These are phyloP conservation scores for Conoideocrella luteorostrata DNA, from an alignment of 2,329 filamentous ascomycete species.

Conservation along the genomic window DNA sequence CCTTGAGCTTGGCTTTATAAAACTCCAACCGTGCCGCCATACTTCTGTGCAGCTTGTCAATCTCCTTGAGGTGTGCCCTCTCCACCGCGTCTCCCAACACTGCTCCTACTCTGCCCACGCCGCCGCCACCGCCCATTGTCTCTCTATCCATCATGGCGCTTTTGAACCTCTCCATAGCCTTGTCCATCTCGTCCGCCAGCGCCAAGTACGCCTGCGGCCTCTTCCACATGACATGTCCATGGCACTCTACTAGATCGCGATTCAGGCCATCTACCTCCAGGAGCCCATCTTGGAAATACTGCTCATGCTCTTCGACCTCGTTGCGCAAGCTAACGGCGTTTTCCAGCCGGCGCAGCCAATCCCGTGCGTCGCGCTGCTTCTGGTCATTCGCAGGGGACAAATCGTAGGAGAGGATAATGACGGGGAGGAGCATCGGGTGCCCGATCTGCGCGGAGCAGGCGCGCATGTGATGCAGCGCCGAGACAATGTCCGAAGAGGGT, in stretches of 20 bases:
- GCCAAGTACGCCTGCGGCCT: constrained; percentile 54
- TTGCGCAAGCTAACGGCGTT: constrained; percentile 55
- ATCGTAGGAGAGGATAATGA: constrained; percentile 54
- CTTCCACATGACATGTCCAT: constrained; percentile 57
- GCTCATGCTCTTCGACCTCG: constrained; percentile 50
- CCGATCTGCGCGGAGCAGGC: constrained; percentile 42
- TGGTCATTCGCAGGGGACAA: constrained; percentile 49
- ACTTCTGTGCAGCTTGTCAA: constrained; percentile 43
- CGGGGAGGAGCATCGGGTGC: constrained; percentile 53
- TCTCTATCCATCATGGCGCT: no score
- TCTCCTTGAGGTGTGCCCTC: constrained; percentile 23
- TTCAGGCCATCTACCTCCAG: constrained; percentile 56
- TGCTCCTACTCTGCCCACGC: constrained; percentile 5
- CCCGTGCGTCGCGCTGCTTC: constrained; percentile 56
- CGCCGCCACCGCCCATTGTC: constrained; percentile 14
- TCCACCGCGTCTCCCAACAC: constrained; percentile 17
- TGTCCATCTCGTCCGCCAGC: constrained; percentile 42
- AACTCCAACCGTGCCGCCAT: constrained; percentile 52
- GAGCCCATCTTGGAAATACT: constrained; percentile 45
- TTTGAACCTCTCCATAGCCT: constrained; percentile 41
- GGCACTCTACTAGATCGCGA: constrained; percentile 57
- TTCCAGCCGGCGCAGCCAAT: constrained; percentile 56
- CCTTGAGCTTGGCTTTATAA: constrained; percentile 53
- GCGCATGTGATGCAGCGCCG: constrained; percentile 42
- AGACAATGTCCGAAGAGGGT: constrained; percentile 45